These are phyloP conservation scores for Dendrostoma leiphaemia DNA, from an alignment of 2,329 filamentous ascomycete genomes.

Conservation along the genomic window DNA sequence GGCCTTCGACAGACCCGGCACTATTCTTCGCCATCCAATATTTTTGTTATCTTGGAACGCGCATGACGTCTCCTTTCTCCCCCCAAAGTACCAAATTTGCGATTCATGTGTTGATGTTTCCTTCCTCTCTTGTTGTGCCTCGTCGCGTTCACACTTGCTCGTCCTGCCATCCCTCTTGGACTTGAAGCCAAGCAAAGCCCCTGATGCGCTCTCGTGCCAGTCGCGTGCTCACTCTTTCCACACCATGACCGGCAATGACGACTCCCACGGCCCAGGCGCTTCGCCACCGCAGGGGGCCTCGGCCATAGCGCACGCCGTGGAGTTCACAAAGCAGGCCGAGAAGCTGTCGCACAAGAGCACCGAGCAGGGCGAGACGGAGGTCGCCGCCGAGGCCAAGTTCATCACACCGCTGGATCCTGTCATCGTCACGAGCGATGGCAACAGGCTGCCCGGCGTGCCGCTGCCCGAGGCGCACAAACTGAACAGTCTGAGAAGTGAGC, in stretches of 20 bases:
- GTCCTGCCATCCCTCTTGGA: background rate
- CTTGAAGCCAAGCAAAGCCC: background rate
- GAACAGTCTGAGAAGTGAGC: slow-evolving; percentile 58
- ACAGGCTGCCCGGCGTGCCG: slow-evolving; percentile 66
- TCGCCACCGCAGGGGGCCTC: background rate
- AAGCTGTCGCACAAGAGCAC: slow-evolving; percentile 46
- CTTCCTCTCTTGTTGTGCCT: too few species aligned
- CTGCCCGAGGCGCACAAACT: slow-evolving; percentile 68
- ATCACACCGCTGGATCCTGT: slow-evolving; percentile 71
- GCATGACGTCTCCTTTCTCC: background rate
- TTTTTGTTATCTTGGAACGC: background rate
- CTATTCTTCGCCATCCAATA: background rate
- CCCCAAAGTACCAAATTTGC: background rate
- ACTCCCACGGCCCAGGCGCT: background rate
- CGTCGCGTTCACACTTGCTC: too few species aligned
- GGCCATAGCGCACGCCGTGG: slow-evolving; percentile 41
- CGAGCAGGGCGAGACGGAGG: slow-evolving; percentile 33
- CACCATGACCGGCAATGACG: slow-evolving; percentile 3
- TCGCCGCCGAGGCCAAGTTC: slow-evolving; percentile 62
- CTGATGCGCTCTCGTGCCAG: background rate
- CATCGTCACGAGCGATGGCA: slow-evolving; percentile 65
- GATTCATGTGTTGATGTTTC: background rate
- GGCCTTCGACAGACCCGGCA: too few species aligned
- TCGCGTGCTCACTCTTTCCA: background rate
- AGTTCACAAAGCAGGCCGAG: slow-evolving; percentile 61